Percentiles rank a stretch among this genome's conserved stretches.
Conservation (phyloP, 495 filamentous ascomycete genomes). For the Annulohypoxylon bovei region DNA sequence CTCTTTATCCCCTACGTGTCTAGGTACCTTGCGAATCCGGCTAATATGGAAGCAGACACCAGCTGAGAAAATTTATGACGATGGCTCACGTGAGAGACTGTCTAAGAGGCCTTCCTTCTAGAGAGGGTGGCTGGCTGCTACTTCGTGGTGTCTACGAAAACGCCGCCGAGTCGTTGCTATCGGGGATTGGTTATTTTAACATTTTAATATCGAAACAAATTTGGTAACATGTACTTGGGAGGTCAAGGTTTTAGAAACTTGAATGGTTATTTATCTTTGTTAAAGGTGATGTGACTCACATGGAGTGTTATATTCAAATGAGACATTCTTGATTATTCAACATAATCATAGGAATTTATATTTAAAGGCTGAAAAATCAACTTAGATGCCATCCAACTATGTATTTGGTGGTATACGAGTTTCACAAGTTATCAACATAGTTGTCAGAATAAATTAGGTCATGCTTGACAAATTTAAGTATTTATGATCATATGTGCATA, state of each 20-base stretch:
- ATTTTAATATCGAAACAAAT: background rate
- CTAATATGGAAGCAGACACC: conserved; percentile 23
- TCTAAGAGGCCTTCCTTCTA: background rate
- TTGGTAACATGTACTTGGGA: too few relatives aligned
- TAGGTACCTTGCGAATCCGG: background rate
- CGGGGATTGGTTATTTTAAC: background rate
- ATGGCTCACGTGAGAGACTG: conserved; percentile 23
- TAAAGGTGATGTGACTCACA: background rate
- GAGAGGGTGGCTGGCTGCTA: too few relatives aligned
- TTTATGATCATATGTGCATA: too few relatives aligned
- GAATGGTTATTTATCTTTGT: background rate
- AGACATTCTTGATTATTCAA: background rate
- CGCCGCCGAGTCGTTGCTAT: too few relatives aligned
- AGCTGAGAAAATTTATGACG: conserved; percentile 27
- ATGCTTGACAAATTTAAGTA: too few relatives aligned
- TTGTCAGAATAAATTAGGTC: too few relatives aligned
- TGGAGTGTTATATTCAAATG: background rate
- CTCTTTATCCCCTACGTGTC: background rate
- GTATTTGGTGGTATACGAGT: too few relatives aligned
- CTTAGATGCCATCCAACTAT: too few relatives aligned
- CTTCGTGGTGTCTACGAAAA: background rate
- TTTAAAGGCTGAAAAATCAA: too few relatives aligned
- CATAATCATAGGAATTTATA: background rate
- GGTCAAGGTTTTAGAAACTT: background rate
- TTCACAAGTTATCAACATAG: too few relatives aligned